Conservation (phyloP, 805 yeast species). For the Candida michaelii region DNA sequence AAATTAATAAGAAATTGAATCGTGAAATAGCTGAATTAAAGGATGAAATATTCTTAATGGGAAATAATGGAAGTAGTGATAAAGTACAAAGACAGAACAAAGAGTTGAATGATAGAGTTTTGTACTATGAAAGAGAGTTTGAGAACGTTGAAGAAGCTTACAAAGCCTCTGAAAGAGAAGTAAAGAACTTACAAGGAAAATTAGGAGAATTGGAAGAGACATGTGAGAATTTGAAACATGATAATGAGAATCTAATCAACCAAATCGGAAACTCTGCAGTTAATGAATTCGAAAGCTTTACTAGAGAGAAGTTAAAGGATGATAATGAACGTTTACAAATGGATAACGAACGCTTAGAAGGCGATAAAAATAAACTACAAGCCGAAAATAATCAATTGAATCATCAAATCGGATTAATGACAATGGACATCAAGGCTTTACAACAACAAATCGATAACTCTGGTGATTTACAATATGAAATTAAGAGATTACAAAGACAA, state of each 20-base stretch:
- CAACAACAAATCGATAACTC: slow-evolving; percentile 33
- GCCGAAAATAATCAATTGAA: slow-evolving; percentile 1
- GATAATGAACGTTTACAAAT: slow-evolving; percentile 20
- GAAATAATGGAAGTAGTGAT: slow-evolving; percentile 13
- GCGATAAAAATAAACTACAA: neutral
- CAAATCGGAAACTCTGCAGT: slow-evolving; percentile 22
- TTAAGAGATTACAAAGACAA: slow-evolving; percentile 13
- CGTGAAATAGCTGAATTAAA: slow-evolving; percentile 29
- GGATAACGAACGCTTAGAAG: slow-evolving; percentile 17
- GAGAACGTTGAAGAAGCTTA: slow-evolving; percentile 23
- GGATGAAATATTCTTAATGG: slow-evolving; percentile 21
- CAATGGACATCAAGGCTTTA: slow-evolving; percentile 34
- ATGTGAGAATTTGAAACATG: slow-evolving; percentile 23
- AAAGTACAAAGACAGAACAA: slow-evolving; percentile 18
- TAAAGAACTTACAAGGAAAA: slow-evolving; percentile 20
- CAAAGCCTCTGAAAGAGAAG: slow-evolving; percentile 24
- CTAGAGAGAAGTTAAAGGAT: slow-evolving; percentile 20
- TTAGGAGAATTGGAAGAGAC: slow-evolving; percentile 19
- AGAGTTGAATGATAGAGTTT: slow-evolving; percentile 26
- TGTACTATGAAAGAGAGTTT: slow-evolving; percentile 30
- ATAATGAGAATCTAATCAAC: slow-evolving; percentile 26
- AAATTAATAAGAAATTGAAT: slow-evolving; percentile 22
- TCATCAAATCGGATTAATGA: slow-evolving; percentile 35
- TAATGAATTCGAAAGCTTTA: slow-evolving; percentile 23
- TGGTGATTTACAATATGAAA: slow-evolving; percentile 12